These are phyloP conservation scores for Scheffersomyces segobiensis DNA, from an alignment of 1,139 yeast species.

Conservation along the genomic window DNA sequence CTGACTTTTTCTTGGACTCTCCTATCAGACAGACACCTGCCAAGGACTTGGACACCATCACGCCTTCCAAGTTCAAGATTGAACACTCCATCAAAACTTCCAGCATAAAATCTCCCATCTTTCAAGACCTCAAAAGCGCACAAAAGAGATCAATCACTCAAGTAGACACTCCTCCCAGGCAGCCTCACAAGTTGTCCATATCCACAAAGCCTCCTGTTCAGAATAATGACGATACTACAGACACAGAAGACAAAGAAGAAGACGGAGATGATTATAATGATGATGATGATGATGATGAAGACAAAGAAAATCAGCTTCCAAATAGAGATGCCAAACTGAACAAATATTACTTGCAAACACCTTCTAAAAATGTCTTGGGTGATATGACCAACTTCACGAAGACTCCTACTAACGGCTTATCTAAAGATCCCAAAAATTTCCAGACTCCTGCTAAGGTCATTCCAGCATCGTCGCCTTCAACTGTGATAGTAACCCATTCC, in stretches of 20 bases:
- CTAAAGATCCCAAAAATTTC: conserved; percentile 5
- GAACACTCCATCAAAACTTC: conserved; percentile 17
- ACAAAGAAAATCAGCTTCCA: conserved; percentile 8
- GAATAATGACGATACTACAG: conserved; percentile 12
- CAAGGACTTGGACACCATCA: conserved; percentile 40
- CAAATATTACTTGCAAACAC: conserved; percentile 27
- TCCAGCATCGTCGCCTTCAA: conserved; percentile 24
- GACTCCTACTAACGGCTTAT: conserved; percentile 11
- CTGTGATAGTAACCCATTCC: conserved; percentile 23
- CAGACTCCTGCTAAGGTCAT: conserved; percentile 22
- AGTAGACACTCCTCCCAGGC: conserved; percentile 44
- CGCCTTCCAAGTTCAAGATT: conserved; percentile 43
- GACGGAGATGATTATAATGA: conserved; percentile 10
- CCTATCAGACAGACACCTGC: conserved; percentile 38
- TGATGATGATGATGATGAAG: conserved; percentile 15
- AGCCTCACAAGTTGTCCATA: conserved; percentile 36
- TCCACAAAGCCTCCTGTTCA: conserved; percentile 16
- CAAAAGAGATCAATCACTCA: conserved; percentile 38
- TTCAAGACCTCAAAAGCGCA: conserved; percentile 26
- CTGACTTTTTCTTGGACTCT: conserved; percentile 48
- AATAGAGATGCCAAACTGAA: conserved; percentile 4
- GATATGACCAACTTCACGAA: conserved; percentile 26
- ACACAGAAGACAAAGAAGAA: conserved; percentile 12
- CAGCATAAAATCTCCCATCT: conserved; percentile 15
- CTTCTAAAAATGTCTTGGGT: conserved; percentile 30